Conservation (phyloP, 1,284 basidiomycete genomes). For the Ustilago hordei region DNA sequence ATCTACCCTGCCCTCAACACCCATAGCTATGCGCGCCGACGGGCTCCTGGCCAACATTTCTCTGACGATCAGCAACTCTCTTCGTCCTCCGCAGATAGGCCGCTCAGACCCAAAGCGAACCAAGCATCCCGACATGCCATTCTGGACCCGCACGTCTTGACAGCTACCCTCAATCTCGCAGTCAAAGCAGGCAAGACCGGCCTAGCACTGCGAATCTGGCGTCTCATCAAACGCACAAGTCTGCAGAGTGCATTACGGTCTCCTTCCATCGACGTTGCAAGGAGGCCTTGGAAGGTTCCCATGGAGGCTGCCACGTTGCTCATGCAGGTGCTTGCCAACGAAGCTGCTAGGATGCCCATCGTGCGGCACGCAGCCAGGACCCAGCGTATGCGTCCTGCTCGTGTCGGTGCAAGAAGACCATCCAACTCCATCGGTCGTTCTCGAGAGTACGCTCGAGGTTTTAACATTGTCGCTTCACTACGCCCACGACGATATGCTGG, state of each 20-base stretch:
- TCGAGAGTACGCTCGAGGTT: slow-evolving; percentile 31
- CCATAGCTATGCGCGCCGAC: slow-evolving; percentile 11
- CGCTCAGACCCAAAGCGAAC: slow-evolving; percentile 28
- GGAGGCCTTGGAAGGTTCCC: slow-evolving; percentile 38
- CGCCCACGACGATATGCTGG: slow-evolving; percentile 14
- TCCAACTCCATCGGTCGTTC: neutral
- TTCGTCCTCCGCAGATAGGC: neutral
- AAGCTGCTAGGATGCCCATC: slow-evolving; percentile 29
- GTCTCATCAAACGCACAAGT: slow-evolving; percentile 52
- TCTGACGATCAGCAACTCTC: neutral
- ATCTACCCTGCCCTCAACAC: slow-evolving; percentile 49
- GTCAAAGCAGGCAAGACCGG: slow-evolving; percentile 47
- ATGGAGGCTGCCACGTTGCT: slow-evolving; percentile 49
- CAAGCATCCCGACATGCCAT: slow-evolving; percentile 40
- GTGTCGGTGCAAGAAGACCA: neutral
- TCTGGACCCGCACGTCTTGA: slow-evolving; percentile 49
- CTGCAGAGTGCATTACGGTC: slow-evolving; percentile 34
- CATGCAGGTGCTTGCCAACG: slow-evolving; percentile 49
- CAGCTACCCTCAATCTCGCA: slow-evolving; percentile 50
- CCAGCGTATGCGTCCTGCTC: slow-evolving; percentile 2
- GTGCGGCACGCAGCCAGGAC: neutral
- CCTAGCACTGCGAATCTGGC: slow-evolving; percentile 56
- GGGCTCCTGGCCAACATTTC: neutral
- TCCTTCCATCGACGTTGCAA: slow-evolving; percentile 20
- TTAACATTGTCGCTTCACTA: slow-evolving; percentile 34